Evolutionary conservation across 1,284 basidiomycete genomes (phyloP), one percentile per base, ranked within the genome.

Genomic region (Sphagnurus paluster): DNA sequence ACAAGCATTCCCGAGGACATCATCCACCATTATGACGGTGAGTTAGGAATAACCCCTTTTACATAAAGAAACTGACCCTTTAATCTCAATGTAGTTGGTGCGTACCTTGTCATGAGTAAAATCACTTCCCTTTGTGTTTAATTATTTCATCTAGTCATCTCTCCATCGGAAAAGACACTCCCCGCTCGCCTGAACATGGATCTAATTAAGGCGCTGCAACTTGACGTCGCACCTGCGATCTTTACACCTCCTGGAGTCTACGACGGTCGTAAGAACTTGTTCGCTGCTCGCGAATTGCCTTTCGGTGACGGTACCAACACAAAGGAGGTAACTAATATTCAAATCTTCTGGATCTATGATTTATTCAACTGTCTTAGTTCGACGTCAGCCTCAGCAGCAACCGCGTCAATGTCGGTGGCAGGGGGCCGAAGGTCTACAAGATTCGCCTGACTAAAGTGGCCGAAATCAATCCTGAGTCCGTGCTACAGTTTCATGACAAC

Each of bases 231-330:
- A 0, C 80, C 82, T 0, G 63, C 75, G 10, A 66, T 87, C 13
- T 89, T 87, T 56, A 83, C 75, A 1, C 82, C 81, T 2, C 75
- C 71, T 5, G 80, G 75, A 8, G 86, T 78, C 1, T 90, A 90
- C 49, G 87, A 91, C 50, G 87, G 88, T 1, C 70, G 86, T 14
- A 90, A 90, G 63, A 91, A 90, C 52, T 61, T 90, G 50, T 90
- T 87, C 58, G 67, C 81, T 9, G 67, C 76, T 3, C 68, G 71
- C 34, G 69, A 75, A 46, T 67, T 89, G 6, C 74, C 77, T 0
- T 81, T 89, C 44, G 79, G 74, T 6, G 70, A n/a, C n/a, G n/a
- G 71, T 1, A 61, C 52, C 0, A 68, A 66, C 11, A 69, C 69
- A 1, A 70, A 74, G 49, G 79, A 82, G 61, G 81, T 67, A 50